Evolutionary conservation across 2,329 filamentous ascomycete genomes (phyloP).

Genomic region (Aureobasidium mangrovei): DNA sequence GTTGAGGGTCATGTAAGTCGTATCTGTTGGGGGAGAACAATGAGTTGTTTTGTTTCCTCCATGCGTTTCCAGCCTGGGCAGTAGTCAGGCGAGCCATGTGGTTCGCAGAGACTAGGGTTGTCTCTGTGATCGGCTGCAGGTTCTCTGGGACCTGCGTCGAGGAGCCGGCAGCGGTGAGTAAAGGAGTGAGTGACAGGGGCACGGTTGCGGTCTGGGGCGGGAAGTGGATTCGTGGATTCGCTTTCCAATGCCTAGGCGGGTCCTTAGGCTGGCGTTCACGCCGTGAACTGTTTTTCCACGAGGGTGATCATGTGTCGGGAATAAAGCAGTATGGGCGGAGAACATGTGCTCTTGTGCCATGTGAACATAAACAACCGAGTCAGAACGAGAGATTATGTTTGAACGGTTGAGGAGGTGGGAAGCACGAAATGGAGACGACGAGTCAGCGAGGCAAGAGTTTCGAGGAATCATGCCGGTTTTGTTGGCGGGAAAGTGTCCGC

Average conservation of each 20-base stretch:
- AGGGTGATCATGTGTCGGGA: slow-evolving; percentile 4
- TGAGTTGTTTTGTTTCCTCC: no score
- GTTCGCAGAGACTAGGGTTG: not conserved
- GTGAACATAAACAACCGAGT: not conserved
- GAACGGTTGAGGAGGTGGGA: slow-evolving; percentile 2
- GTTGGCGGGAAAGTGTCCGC: not conserved
- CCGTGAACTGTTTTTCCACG: slow-evolving; percentile 6
- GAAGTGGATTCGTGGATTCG: slow-evolving; percentile 5
- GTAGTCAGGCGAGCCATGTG: not conserved
- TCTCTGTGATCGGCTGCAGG: slow-evolving; percentile 9
- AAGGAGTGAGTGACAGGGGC: slow-evolving; percentile 8
- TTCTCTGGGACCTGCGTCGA: slow-evolving; percentile 6
- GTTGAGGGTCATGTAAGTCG: no score
- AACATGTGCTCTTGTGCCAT: slow-evolving; percentile 1
- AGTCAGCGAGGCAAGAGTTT: slow-evolving; percentile 4
- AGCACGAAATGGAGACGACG: not conserved
- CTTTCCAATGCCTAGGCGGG: not conserved
- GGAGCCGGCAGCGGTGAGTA: slow-evolving; percentile 10
- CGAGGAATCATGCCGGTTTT: not conserved
- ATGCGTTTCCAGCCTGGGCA: no score
- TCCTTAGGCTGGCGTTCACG: not conserved
- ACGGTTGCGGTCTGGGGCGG: slow-evolving; percentile 9
- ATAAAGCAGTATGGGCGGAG: not conserved
- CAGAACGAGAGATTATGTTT: not conserved
- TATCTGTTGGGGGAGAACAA: not conserved